Percentiles rank a stretch among this genome's conserved stretches.
Evolutionary conservation across 768 basidiomycete species (phyloP).

Genomic region (Mycena pura): DNA sequence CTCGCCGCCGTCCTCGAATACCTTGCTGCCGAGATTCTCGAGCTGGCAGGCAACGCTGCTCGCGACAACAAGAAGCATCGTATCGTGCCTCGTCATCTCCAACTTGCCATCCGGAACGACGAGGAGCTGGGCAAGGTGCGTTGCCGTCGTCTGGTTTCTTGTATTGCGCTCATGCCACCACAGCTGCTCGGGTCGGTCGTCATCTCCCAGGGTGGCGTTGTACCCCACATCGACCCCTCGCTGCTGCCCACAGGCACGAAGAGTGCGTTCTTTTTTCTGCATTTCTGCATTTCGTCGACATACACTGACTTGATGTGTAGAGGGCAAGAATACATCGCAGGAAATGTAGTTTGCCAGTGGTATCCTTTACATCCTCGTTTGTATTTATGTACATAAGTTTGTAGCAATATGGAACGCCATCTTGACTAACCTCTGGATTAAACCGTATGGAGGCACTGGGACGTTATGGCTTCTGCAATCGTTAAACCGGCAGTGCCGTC

Average conservation of each 20-base stretch:
- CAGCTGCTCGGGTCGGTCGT: background rate
- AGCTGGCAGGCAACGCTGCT: background rate
- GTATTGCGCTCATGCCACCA: background rate
- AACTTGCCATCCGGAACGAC: background rate
- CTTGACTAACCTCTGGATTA: too few relatives aligned
- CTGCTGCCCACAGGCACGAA: background rate
- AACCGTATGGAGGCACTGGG: background rate
- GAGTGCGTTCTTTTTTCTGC: background rate
- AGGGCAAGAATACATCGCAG: too few relatives aligned
- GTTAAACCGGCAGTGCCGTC: background rate
- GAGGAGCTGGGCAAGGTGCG: slow-evolving; percentile 1
- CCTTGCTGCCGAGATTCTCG: background rate
- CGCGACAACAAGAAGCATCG: background rate
- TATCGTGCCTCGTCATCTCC: background rate
- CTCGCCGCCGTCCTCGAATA: background rate
- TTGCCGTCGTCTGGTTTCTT: background rate
- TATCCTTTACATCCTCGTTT: too few relatives aligned
- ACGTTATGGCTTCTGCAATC: slow-evolving; percentile 4
- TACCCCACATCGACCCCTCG: background rate
- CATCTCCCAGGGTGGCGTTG: background rate
- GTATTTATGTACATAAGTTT: too few relatives aligned
- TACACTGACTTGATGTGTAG: too few relatives aligned
- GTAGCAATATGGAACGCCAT: too few relatives aligned
- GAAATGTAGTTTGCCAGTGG: too few relatives aligned
- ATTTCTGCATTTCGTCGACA: too few relatives aligned